Evolutionary conservation across 2,329 filamentous ascomycete genomes (phyloP), one percentile per base, ranked within the genome.

Genomic region (Ophiosphaerella herpotricha): DNA sequence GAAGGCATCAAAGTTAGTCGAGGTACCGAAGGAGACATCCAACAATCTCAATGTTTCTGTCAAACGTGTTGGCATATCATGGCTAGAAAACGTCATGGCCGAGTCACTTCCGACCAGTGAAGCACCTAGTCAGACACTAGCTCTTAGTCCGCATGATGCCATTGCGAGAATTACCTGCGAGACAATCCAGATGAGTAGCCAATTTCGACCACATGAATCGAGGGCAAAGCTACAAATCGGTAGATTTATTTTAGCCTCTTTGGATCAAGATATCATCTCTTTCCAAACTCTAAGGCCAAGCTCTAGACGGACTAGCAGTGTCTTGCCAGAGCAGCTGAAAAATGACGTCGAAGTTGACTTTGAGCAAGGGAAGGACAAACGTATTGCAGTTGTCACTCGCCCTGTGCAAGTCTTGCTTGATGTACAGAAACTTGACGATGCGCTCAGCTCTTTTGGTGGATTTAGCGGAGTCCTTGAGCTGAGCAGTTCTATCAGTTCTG

Each of bases 391-490:
- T 12, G 83, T 85, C 44, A 95, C 91, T 0, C 79, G 95, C 8
- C 91, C 92, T 5, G 72, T 97, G 1, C 84, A 87, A 50, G 71
- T 96, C 8, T 83, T 86, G 48, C 74, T 97, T 35, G 90, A 97
- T 66, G 76, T 97, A 13, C 86, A 88, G 56, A 83, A 84, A 47
- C 76, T 97, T 18, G 94, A 97, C 61, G 91, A 96, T 63, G 90
- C 90, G 0, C 85, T 97, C 52, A 85, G 85, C 48, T 91, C 90
- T 80, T 92, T 97, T 73, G 94, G 94, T 32, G 94, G 94, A 0
- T 78, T 99, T 37, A 96, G 92, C 70, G 91, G 91, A 58, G 88
- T 99, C 44, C 77, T 99, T 37, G 95, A 94, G 63, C 83, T 97
- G 70, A 90, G 91, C 55, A 89, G 84, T 51, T 96, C 93, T 0